Evolutionary conservation across 1,284 basidiomycete genomes (phyloP).

Genomic region (Sanguinoderma infundibulare): DNA sequence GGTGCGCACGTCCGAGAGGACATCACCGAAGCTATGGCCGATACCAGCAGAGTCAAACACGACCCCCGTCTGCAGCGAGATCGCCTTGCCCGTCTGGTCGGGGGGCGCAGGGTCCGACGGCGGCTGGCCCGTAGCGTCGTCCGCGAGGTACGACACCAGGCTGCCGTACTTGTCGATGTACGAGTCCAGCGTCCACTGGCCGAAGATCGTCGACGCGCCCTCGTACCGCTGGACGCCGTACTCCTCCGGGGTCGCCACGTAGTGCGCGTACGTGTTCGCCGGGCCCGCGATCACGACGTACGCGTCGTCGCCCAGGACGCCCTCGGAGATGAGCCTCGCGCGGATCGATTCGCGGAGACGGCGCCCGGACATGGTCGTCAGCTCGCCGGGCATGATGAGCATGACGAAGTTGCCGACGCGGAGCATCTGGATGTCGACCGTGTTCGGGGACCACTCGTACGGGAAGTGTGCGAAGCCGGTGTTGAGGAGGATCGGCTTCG

Average conservation of each 20-base stretch:
- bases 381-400: constrained; percentile 74
- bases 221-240: constrained; percentile 82
- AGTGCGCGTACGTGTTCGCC: constrained; percentile 82
- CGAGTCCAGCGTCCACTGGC: constrained; percentile 77
- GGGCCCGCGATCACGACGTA: constrained; percentile 82
- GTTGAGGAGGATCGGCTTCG: constrained; percentile 83
- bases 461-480: constrained; percentile 69
- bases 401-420: constrained; percentile 83
- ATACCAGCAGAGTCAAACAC: constrained; percentile 63
- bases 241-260: constrained; percentile 77
- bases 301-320: constrained; percentile 65
- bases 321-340: constrained; percentile 62
- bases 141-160: constrained; percentile 65
- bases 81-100: constrained; percentile 68
- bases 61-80: constrained; percentile 73
- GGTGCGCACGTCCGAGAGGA: constrained; percentile 62
- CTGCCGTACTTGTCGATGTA: constrained; percentile 80
- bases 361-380: constrained; percentile 61
- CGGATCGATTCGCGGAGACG: constrained; percentile 61
- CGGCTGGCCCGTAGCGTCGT: constrained; percentile 44
- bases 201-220: constrained; percentile 82
- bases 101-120: constrained; percentile 70
- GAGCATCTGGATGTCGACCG: constrained; percentile 81
- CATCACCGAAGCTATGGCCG: constrained; percentile 67
- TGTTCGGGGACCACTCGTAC: constrained; percentile 79